Evolutionary conservation across 495 filamentous ascomycete genomes (phyloP).

Genomic region (Tuber brumale): DNA sequence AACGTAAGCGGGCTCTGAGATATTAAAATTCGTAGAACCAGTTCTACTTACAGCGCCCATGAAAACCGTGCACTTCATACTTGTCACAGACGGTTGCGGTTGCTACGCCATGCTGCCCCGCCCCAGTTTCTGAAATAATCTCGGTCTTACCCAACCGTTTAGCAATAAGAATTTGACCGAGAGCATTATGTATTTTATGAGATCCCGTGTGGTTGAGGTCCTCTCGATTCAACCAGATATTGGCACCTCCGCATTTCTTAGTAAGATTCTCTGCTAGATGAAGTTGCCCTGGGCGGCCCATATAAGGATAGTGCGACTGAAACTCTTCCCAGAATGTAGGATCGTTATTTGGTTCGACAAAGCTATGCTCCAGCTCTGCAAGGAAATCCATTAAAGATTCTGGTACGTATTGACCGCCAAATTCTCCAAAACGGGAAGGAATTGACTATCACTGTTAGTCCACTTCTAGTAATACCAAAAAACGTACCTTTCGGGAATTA

Average conservation of each 20-base stretch:
- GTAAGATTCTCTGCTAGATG: slow-evolving; percentile 84
- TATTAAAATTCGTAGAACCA: background rate
- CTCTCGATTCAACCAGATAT: slow-evolving; percentile 92
- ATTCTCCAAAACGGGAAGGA: slow-evolving; percentile 88
- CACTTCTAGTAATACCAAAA: background rate
- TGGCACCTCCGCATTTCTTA: slow-evolving; percentile 79
- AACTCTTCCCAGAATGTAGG: slow-evolving; percentile 96
- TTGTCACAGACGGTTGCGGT: slow-evolving; percentile 94
- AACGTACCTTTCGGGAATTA: background rate
- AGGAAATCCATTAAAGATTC: slow-evolving; percentile 97
- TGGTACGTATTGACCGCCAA: slow-evolving; percentile 97
- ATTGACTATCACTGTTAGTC: slow-evolving; percentile 20
- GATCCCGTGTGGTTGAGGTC: slow-evolving; percentile 81
- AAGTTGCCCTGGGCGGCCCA: slow-evolving; percentile 87
- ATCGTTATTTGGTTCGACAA: slow-evolving; percentile 75
- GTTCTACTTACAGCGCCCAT: slow-evolving; percentile 65
- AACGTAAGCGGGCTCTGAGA: background rate
- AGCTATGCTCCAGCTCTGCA: slow-evolving; percentile 79
- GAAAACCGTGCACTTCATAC: slow-evolving; percentile 87
- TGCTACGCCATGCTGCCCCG: slow-evolving; percentile 91
- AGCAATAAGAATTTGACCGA: slow-evolving; percentile 83
- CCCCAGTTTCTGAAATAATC: slow-evolving; percentile 93
- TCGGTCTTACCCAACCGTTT: slow-evolving; percentile 76
- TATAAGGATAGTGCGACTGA: slow-evolving; percentile 93
- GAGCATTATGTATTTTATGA: slow-evolving; percentile 96